Conservation (phyloP, 768 basidiomycete genomes). For the Mycena vitilis region DNA sequence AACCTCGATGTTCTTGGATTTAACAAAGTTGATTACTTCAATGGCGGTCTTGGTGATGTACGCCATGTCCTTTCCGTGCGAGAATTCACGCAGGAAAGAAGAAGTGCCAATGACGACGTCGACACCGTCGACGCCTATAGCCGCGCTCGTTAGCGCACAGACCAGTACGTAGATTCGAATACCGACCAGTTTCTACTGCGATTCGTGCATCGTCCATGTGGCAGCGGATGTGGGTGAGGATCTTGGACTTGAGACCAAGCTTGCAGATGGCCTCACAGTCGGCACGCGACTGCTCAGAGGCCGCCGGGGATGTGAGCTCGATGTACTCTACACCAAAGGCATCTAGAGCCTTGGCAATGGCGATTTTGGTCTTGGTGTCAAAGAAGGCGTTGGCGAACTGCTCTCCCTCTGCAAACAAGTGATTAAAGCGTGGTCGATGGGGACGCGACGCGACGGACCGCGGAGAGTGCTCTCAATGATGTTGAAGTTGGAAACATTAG, state of each 20-base stretch:
- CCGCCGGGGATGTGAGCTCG: constrained; percentile 97
- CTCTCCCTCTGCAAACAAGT: constrained; percentile 81
- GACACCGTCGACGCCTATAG: constrained; percentile 93
- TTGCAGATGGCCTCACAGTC: constrained; percentile 99
- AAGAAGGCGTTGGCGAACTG: constrained; percentile 99
- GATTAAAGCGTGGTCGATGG: constrained; percentile 21
- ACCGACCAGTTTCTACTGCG: constrained; percentile 94
- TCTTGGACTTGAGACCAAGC: constrained; percentile 95
- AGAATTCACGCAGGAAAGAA: constrained; percentile 99
- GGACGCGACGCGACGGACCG: constrained; percentile 63
- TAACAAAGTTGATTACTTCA: constrained; percentile 99
- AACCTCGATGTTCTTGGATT: constrained; percentile 99
- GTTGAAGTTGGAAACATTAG: constrained; percentile 92
- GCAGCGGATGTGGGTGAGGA: constrained; percentile 98
- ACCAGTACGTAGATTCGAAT: neutral
- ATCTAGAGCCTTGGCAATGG: constrained; percentile 97
- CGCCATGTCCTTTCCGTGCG: constrained; percentile 99
- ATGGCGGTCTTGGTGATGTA: constrained; percentile 99
- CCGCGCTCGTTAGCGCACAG: constrained; percentile 7
- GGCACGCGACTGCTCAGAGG: constrained; percentile 91
- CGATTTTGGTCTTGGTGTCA: constrained; percentile 99
- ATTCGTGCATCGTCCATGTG: constrained; percentile 99
- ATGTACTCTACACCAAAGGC: constrained; percentile 99
- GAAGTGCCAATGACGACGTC: constrained; percentile 99
- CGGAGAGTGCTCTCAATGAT: constrained; percentile 97